Evolutionary conservation across 192 early-diverging fungal species (phyloP).

Genomic region (Entomortierella parvispora): DNA sequence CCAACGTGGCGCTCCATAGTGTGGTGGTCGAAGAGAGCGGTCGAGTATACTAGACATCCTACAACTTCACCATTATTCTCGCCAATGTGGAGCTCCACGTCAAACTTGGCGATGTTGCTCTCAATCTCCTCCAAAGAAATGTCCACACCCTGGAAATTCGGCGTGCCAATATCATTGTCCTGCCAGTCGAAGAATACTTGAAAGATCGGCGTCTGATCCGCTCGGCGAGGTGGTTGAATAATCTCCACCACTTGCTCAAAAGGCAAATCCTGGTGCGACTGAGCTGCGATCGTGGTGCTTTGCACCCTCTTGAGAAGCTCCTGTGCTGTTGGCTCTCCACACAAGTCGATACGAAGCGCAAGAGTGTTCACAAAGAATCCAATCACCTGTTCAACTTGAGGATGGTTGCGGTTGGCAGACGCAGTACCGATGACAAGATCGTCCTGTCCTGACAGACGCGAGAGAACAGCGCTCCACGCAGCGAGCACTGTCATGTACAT

Average conservation of each 20-base stretch:
- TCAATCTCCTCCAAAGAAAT: background rate
- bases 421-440: background rate
- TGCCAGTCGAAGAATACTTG: conserved; percentile 14
- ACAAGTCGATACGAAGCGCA: conserved; percentile 1
- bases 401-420: background rate
- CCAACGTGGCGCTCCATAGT: background rate
- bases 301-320: conserved; percentile 3
- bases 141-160: background rate
- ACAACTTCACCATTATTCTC: background rate
- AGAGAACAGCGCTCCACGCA: conserved; percentile 3
- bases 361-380: background rate
- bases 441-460: conserved; percentile 4
- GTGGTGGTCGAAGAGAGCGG: background rate
- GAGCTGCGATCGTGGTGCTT: conserved; percentile 1
- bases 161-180: background rate
- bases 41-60: background rate
- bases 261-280: conserved; percentile 3
- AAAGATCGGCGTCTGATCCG: conserved; percentile 2
- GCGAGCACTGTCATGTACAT: background rate
- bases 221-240: background rate
- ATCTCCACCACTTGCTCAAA: conserved; percentile 13
- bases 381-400: conserved; percentile 3
- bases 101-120: background rate
- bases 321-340: background rate
- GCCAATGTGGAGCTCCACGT: background rate